Evolutionary conservation across 192 early-diverging fungal genomes (phyloP), one percentile per base, ranked within the genome.

Genomic region (Coemansia erecta): DNA sequence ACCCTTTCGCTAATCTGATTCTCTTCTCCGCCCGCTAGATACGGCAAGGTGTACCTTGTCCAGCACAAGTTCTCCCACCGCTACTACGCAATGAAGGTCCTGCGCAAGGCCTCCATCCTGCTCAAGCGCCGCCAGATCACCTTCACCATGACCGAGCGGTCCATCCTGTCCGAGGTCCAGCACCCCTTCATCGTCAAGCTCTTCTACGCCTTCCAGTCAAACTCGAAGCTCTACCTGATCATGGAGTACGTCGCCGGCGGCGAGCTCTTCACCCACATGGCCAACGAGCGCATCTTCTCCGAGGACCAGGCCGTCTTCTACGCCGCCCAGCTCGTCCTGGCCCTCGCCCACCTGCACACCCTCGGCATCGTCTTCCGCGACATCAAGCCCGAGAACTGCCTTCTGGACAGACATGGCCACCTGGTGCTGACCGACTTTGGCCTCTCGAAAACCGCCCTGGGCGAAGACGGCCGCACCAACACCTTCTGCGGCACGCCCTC

Each of bases 181-280:
- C 91, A 96, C 65, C 92, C 94, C 5, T 97, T 94, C 67, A 92
- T 97, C 59, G 93, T 98, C 63, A 92, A 90, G 63, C 82, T 98
- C 42, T 84, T 86, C 69, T 96, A 91, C 58, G 94, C 94, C 17
- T 98, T 98, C 73, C 94, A 98, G 72, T 92, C 92, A 17, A 82
- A 89, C 44, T 84, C 87, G 40, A 86, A 86, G 58, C 82, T 98
- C 19, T 95, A 90, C 73, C 71, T 98, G 68, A 90, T 98, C 60
- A 80, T 98, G 60, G 87, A 88, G 52, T 98, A 94, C 78, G 84
- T 94, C 21, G 87, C 85, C 3, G 95, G 95, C 40, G 95, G 95
- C 41, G 94, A 95, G 70, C 83, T 98, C 53, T 94, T 94, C 64
- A 90, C 89, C n/a, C 92, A 94, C 61, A 80, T 98, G 78, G 82